Evolutionary conservation across 192 early-diverging fungal species (phyloP), one percentile per base, ranked within the genome.

Genomic region (Chytriomyces hyalinus): DNA sequence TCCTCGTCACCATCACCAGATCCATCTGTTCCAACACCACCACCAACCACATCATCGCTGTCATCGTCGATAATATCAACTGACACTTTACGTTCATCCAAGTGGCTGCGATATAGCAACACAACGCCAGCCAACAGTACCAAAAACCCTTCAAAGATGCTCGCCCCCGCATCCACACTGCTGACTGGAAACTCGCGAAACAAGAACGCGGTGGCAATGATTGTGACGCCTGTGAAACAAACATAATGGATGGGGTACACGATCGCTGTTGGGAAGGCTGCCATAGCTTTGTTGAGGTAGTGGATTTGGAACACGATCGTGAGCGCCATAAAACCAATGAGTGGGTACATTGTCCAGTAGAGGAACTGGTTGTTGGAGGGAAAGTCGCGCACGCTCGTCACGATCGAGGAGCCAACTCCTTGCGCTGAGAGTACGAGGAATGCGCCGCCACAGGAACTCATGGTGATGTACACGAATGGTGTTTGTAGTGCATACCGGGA

Each of bases 171-270:
- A 79, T 79, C 80, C 10, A 75, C 57, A 7, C 75, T 47, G 10
- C 76, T 76, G 8, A 88, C 88, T 6, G 84, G 80, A 75, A 91
- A 91, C 51, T 90, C 90, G 49, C 86, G 70, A 51, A 90, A 92
- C 15, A 92, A 75, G n/a, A 91, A 85, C 0, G 87, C 88, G 13
- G 90, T 91, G 5, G 84, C 82, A 9, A 90, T 73, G 43, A 91
- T 77, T 0, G 90, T 91, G 6, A 84, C 73, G 68, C 84, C 85
- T 0, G 90, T 90, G 71, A 91, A 91, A 49, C 82, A 84, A 15
- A 91, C 90, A 73, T 90, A 91, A 72, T 91, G 89, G 6, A 91
- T 79, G 0, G 90, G 90, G 9, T 89, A 91, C 49, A 91, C 90
- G 61, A 91, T 85, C 10, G 90, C 86, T 4, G 90, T 86, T 60